phyloP scores from a whole-genome alignment of 202 grass and related monocot genomes.

The Eragrostis tef region DNA sequence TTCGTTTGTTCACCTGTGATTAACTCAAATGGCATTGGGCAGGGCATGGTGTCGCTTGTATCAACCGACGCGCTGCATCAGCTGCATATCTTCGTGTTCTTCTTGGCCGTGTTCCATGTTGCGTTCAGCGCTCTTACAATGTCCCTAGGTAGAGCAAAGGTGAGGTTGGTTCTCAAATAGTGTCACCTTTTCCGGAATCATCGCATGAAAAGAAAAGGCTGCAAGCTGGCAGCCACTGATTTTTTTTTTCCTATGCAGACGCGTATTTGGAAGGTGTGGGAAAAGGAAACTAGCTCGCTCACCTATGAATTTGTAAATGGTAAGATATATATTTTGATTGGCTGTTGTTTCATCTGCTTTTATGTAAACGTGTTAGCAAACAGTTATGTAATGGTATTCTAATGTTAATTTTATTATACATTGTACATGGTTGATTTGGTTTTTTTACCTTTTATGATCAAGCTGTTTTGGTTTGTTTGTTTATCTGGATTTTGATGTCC shows the following conservation, averaged over 20 bases:
- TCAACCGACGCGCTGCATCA: constrained; percentile 81
- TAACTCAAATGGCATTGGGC: constrained; percentile 31
- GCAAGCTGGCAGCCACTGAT: constrained; percentile 2
- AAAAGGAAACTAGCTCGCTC: constrained; percentile 63
- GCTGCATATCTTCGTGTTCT: constrained; percentile 93
- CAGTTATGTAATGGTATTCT: background rate
- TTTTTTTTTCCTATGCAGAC: constrained; percentile 58
- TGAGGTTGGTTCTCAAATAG: constrained; percentile 14
- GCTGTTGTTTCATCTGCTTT: constrained; percentile 9
- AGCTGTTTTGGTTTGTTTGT: background rate
- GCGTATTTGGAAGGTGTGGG: constrained; percentile 84
- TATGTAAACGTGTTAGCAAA: constrained; percentile 32
- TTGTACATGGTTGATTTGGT: background rate
- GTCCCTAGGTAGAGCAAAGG: constrained; percentile 85
- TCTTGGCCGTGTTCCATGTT: constrained; percentile 89
- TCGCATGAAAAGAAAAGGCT: background rate
- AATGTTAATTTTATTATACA: constrained; percentile 22
- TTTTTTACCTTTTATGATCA: constrained; percentile 6
- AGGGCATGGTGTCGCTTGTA: constrained; percentile 84
- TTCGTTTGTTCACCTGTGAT: background rate
- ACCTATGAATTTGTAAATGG: constrained; percentile 76
- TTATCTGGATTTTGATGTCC: constrained; percentile 13
- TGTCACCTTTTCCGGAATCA: background rate
- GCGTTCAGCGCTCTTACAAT: constrained; percentile 76
- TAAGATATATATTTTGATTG: constrained; percentile 38